Conservation (phyloP, 2,329 filamentous ascomycete species). For the Claviceps maximensis region DNA sequence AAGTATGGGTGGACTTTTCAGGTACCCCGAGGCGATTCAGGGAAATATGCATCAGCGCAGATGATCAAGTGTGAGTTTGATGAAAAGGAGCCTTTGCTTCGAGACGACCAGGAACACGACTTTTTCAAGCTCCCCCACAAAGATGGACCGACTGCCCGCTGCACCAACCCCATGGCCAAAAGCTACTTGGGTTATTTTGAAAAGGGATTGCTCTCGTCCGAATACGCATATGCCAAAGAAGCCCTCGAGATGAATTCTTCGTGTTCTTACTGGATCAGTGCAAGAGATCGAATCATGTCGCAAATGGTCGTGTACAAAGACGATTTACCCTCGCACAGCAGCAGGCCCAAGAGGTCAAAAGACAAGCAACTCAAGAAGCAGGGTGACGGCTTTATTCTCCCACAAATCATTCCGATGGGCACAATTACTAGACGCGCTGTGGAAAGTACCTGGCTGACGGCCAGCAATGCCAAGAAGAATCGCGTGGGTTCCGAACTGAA, state of each 20-base stretch:
- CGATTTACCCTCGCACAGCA: conserved; percentile 28
- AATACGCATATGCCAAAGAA: conserved; percentile 83
- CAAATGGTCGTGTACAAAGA: conserved; percentile 87
- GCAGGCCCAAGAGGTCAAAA: conserved; percentile 3
- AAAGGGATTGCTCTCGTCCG: conserved; percentile 71
- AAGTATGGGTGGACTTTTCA: conserved; percentile 87
- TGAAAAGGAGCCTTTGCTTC: conserved; percentile 52
- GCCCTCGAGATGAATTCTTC: conserved; percentile 97
- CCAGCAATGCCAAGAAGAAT: conserved; percentile 92
- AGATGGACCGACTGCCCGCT: conserved; percentile 75
- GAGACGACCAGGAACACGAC: conserved; percentile 48
- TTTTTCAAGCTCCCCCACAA: conserved; percentile 97
- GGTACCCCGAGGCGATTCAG: conserved; percentile 48
- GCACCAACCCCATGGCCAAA: conserved; percentile 80
- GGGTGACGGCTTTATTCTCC: conserved; percentile 65
- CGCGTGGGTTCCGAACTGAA: conserved; percentile 94
- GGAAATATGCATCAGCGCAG: conserved; percentile 56
- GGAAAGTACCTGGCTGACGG: conserved; percentile 96
- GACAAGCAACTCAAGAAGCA: conserved; percentile 9
- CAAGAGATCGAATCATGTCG: conserved; percentile 81
- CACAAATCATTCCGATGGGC: conserved; percentile 95
- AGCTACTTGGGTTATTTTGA: conserved; percentile 86
- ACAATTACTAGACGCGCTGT: conserved; percentile 90
- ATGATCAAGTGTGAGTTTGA: conserved; percentile 69
- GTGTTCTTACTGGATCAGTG: conserved; percentile 98